Percentiles rank a stretch among this genome's conserved stretches.
Evolutionary conservation across 2,329 filamentous ascomycete species (phyloP).

Genomic region (Penicillium nordicum): DNA sequence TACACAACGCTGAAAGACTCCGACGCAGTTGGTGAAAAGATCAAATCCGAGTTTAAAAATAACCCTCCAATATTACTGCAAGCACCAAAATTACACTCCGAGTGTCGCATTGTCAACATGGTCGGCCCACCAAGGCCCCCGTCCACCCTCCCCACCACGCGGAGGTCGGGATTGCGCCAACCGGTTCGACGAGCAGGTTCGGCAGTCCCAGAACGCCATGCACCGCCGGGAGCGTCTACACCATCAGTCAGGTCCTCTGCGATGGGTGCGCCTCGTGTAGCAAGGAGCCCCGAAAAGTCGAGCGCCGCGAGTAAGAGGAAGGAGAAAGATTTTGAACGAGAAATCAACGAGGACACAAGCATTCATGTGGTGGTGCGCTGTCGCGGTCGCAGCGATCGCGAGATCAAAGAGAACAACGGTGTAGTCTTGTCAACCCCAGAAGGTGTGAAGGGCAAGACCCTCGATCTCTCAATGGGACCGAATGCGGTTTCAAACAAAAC

Average conservation of each 20-base stretch:
- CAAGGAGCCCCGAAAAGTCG: conserved; percentile 45
- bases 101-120: conserved; percentile 40
- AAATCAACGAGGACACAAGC: conserved; percentile 77
- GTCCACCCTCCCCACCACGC: conserved; percentile 46
- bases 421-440: conserved; percentile 79
- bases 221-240: conserved; percentile 71
- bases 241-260: conserved; percentile 62
- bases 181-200: conserved; percentile 53
- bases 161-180: conserved; percentile 51
- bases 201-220: conserved; percentile 51
- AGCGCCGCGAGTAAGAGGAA: conserved; percentile 72
- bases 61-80: background rate
- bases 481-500: conserved; percentile 92
- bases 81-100: background rate
- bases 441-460: conserved; percentile 77
- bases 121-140: conserved; percentile 53
- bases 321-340: conserved; percentile 75
- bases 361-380: conserved; percentile 97
- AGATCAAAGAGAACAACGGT: conserved; percentile 90
- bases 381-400: conserved; percentile 85
- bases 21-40: background rate
- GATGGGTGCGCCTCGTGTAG: conserved; percentile 34
- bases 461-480: conserved; percentile 88
- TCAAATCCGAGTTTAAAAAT: background rate
- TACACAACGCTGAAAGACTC: conserved; percentile 1